phyloP scores from a whole-genome alignment of 495 filamentous ascomycete species.

The Hapsidospora chrysogenum region DNA sequence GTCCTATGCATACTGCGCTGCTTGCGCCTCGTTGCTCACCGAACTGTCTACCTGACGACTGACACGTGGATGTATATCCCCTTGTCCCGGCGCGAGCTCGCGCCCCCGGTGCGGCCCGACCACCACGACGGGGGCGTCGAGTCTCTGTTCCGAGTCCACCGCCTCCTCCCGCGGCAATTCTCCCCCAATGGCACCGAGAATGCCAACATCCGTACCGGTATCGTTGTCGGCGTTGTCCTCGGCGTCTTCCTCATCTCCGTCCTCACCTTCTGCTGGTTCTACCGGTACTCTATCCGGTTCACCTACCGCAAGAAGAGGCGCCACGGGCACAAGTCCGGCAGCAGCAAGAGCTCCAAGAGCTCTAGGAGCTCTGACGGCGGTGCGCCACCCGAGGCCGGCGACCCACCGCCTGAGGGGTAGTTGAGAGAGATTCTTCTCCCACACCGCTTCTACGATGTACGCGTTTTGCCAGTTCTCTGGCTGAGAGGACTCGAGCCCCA shows the following conservation, averaged over 20 bases:
- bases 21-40: no score
- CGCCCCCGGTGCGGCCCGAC: not conserved
- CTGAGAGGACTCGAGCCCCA: no score
- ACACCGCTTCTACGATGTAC: no score
- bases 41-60: not conserved
- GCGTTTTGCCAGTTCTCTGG: no score
- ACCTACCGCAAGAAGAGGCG: not conserved
- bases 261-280: slow-evolving; percentile 2
- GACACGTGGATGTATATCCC: not conserved
- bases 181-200: not conserved
- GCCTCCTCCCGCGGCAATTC: not conserved
- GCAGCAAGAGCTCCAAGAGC: slow-evolving; percentile 4
- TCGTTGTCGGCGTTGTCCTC: slow-evolving; percentile 6
- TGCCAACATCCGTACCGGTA: slow-evolving; percentile 4
- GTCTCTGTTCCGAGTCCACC: not conserved
- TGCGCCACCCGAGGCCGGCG: not conserved
- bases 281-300: slow-evolving; percentile 4
- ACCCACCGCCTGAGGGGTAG: not conserved
- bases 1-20: no score
- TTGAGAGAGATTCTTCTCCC: no score
- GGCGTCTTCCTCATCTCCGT: slow-evolving; percentile 4
- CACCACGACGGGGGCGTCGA: not conserved
- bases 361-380: not conserved
- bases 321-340: slow-evolving; percentile 1
- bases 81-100: no score